These are phyloP conservation scores for Tylopilus subfusipes DNA, from an alignment of 768 basidiomycete species.

Conservation along the genomic window DNA sequence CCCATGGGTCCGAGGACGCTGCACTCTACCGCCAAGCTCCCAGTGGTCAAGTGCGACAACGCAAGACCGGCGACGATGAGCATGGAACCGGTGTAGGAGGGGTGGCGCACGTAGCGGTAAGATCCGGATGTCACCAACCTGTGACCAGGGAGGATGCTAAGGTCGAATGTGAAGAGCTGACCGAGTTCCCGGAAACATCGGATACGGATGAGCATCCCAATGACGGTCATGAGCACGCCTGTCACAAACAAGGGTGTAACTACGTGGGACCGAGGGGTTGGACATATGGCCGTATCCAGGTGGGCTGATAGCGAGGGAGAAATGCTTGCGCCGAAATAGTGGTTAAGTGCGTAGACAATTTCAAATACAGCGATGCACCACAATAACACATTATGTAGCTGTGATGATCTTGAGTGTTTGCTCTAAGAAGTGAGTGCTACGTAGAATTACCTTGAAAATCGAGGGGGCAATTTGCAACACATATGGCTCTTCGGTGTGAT, in stretches of 20 bases:
- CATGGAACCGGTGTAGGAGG: conserved; percentile 53
- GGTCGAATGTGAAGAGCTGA: conserved; percentile 55
- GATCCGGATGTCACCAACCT: conserved; percentile 48
- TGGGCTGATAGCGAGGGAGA: conserved; percentile 34
- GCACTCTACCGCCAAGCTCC: conserved; percentile 47
- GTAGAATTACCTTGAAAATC: conserved; percentile 46
- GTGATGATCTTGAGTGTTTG: background rate
- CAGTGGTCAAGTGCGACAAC: conserved; percentile 43
- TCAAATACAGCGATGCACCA: conserved; percentile 53
- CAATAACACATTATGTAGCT: conserved; percentile 50
- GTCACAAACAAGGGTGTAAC: conserved; percentile 44
- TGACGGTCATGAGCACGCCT: conserved; percentile 41
- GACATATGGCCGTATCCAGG: conserved; percentile 35
- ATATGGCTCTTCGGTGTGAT: conserved; percentile 50
- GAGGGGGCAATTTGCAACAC: conserved; percentile 54
- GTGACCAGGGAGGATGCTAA: conserved; percentile 52
- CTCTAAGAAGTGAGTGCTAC: background rate
- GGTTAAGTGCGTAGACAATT: conserved; percentile 39
- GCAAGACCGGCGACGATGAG: conserved; percentile 46
- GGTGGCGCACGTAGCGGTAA: conserved; percentile 53
- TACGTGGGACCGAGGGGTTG: conserved; percentile 20
- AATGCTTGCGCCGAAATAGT: conserved; percentile 26
- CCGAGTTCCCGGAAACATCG: conserved; percentile 54
- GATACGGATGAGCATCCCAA: conserved; percentile 47
- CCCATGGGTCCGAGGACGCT: conserved; percentile 28